Base-by-base conservation (phyloP, 108 stramenopile genomes). In the Seminavis robusta region DNA sequence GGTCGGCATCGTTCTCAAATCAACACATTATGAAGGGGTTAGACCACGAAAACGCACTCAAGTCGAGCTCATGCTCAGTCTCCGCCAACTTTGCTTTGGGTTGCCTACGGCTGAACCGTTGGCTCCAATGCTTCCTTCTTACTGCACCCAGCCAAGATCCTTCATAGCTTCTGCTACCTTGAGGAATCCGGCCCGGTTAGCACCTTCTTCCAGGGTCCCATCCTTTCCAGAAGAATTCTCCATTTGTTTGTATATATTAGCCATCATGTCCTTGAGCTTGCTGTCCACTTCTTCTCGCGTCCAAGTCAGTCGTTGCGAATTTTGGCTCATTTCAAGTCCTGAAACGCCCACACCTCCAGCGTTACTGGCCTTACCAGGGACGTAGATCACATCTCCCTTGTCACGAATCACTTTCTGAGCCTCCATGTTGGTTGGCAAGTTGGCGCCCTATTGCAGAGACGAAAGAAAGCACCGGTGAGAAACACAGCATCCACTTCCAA, bases 311-410 rank as follows among this genome's bases (percentile, higher is more conserved):
- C 71, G 69, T 65, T 75, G 69, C n/a, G 85, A 79, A 69, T 91
- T 91, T 53, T 91, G 89, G 45, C 74, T 64, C 89, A 91, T 91
- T 61, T 93, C 92, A 0, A 89, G 56, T 9, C 86, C 92, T 39
- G 77, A 79, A 1, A 83, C 77, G 16, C 78, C 85, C 8, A 93
- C 92, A 9, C 92, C 92, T 10, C 92, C 92, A 1, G 92, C 92
- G 61, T 93, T 93, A 33, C 85, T 59, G 0, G 86, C 86, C 71
- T 88, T 88, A 25, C 77, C 87, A 8, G 83, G 87, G 26, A 86
- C 74, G 42, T 87, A 93, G 3, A 87, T n/a, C 9, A 86, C 26
- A 11, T 64, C 47, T 24, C 60, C 70, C 17, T 70, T 48, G 16
- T 51, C 39, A 10, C 83, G 83, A 0, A 93, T 45, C 6, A 74